A percentile compares a stretch with the other conserved stretches of the same genome.
These are phyloP conservation scores for Basipetospora chlamydospora DNA, from an alignment of 2,329 filamentous ascomycete genomes.

Conservation along the genomic window DNA sequence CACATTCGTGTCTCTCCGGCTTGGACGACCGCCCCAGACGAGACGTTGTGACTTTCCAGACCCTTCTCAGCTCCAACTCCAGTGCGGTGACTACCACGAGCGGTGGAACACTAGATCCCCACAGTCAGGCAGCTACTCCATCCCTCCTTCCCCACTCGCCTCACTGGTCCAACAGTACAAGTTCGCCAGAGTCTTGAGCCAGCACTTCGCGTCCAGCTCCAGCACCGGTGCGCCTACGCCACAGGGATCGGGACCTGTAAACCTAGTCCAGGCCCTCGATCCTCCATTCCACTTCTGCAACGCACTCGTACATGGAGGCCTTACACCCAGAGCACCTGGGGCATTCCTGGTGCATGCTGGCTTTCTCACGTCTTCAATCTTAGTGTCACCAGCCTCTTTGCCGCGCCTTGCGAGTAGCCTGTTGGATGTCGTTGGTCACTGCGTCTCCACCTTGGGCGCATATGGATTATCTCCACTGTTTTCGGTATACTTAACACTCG, in stretches of 20 bases:
- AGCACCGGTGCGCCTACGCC: no score
- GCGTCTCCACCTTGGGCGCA: slow-evolving; percentile 17
- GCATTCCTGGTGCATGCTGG: slow-evolving; percentile 1
- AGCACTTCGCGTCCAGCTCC: slow-evolving; percentile 5
- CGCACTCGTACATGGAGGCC: neutral
- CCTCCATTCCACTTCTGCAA: slow-evolving; percentile 7
- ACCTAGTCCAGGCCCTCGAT: slow-evolving; percentile 6
- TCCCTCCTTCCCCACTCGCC: neutral
- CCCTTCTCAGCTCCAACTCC: no score
- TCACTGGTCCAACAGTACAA: slow-evolving; percentile 4
- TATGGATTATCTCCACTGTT: slow-evolving; percentile 19
- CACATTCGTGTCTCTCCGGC: slow-evolving; percentile 36
- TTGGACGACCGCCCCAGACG: slow-evolving; percentile 36
- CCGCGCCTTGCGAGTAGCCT: slow-evolving; percentile 10
- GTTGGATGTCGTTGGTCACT: slow-evolving; percentile 20
- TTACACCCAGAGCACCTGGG: neutral
- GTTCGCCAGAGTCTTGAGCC: neutral
- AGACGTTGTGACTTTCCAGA: slow-evolving; percentile 19
- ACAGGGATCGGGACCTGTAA: neutral
- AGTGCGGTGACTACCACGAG: no score
- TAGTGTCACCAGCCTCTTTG: neutral
- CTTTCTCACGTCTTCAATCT: slow-evolving; percentile 2
- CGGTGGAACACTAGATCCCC: no score
- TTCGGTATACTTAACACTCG: slow-evolving; percentile 18
- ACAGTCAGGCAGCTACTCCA: neutral